Evolutionary conservation across 495 filamentous ascomycete genomes (phyloP).

Genomic region (Podospora sp.): DNA sequence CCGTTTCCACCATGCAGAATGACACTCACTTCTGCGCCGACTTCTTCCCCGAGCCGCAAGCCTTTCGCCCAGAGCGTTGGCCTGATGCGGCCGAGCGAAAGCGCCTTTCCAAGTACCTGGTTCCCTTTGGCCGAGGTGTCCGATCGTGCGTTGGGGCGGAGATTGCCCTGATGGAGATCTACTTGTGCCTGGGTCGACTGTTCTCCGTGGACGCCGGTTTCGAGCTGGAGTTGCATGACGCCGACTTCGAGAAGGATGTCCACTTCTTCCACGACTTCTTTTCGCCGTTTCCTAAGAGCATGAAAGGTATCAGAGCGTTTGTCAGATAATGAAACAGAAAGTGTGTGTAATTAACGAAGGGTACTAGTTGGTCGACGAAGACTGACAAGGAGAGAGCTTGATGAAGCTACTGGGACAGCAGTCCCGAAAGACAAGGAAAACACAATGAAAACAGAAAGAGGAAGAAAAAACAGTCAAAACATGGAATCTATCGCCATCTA

Average conservation of each 20-base stretch:
- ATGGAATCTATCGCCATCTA: too few relatives aligned
- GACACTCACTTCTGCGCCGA: constrained; percentile 43
- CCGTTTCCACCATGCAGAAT: constrained; percentile 22
- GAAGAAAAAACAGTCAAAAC: too few relatives aligned
- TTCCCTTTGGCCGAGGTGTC: constrained; percentile 49
- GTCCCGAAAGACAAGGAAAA: too few relatives aligned
- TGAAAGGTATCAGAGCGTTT: constrained; percentile 13
- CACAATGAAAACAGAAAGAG: too few relatives aligned
- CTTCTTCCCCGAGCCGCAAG: constrained; percentile 43
- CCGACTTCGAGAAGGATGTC: constrained; percentile 25
- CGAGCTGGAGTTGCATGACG: constrained; percentile 24
- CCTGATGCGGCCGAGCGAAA: constrained; percentile 35
- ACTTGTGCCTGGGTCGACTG: constrained; percentile 41
- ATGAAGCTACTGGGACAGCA: too few relatives aligned
- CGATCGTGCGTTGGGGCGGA: constrained; percentile 51
- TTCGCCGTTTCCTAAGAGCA: constrained; percentile 28
- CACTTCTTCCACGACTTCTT: constrained; percentile 33
- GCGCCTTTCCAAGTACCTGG: constrained; percentile 42
- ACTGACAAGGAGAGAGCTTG: too few relatives aligned
- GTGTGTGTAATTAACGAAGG: too few relatives aligned
- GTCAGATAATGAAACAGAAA: not conserved
- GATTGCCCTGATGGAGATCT: constrained; percentile 52
- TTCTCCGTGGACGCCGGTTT: constrained; percentile 22
- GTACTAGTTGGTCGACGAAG: too few relatives aligned
- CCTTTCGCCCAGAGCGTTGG: constrained; percentile 53